Evolutionary conservation across 176 grass and related monocot species (phyloP), one percentile per base, ranked within the genome.

Genomic region (Metroxylon sagu): DNA sequence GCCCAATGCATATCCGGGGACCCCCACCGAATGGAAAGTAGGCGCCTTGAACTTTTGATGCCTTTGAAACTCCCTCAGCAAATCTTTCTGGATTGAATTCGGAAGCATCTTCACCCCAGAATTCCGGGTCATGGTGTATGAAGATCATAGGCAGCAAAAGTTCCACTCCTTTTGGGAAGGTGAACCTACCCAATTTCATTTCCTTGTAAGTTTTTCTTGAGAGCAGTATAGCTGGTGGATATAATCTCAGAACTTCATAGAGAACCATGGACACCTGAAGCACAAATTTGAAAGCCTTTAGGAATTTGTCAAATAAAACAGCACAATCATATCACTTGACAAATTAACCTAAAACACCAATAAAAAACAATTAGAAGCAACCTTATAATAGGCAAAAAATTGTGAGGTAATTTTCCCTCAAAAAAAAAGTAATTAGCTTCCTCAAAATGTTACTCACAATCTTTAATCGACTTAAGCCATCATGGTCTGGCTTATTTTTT

Each of bases 41-140:
- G 18, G 48, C 23, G 18, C 6, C 4, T 49, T 27, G 62, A 52
- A 51, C 19, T 50, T 18, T 65, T 6, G 49, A 52, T 5, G 62
- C 16, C 15, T 65, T 65, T 6, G 49, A 23, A 6, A 65, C 27
- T 5, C 62, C 62, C 4, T 52, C 23, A 1, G 62, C 48, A 52
- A 65, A 65, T 29, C 62, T 52, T 14, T 65, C 62, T 4, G 62
- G 62, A 8, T 65, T 65, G 49, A 52, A 65, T 16, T 65, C 62
- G 2, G 26, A 27, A 3, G 62, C 62, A 65, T 52, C 49, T 17
- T 52, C 39, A 17, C 62, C 62, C 62, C 62, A 65, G 5, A 65
- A 65, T 4, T 27, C 17, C 15, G 48, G 48, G 16, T 65, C 62
- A 52, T 65, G 62, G 39, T 65, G 62, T 51, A 65, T 65, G 48